Evolutionary conservation across 192 early-diverging fungal species (phyloP).

Genomic region (Backusella morwellensis): DNA sequence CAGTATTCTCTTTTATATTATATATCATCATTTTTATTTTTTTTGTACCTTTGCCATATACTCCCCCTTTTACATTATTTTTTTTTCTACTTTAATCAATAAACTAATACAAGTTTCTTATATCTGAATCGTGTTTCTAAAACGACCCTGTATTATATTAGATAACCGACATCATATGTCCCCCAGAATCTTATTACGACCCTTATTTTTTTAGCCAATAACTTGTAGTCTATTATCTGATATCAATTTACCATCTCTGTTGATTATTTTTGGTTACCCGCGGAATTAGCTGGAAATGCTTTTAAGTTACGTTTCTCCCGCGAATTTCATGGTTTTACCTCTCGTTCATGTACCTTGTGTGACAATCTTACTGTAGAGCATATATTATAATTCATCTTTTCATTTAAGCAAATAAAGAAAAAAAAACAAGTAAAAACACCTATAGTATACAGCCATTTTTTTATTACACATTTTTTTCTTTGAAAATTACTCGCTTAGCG

Average conservation of each 20-base stretch:
- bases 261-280: background rate
- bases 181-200: background rate
- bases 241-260: background rate
- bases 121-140: background rate
- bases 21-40: background rate
- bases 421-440: background rate
- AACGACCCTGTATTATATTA: background rate
- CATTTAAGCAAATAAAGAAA: background rate
- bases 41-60: background rate
- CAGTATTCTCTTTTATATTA: background rate
- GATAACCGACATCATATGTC: background rate
- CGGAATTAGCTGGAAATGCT: background rate
- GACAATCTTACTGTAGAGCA: background rate
- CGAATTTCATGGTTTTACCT: slow-evolving; percentile 1
- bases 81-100: background rate
- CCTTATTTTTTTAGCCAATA: slow-evolving; percentile 5
- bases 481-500: background rate
- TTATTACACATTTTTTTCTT: background rate
- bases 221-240: background rate
- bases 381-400: background rate
- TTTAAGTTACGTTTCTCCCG: background rate
- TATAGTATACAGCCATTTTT: background rate
- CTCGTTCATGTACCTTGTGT: background rate
- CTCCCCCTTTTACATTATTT: background rate
- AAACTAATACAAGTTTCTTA: background rate